Conservation (phyloP, 2,329 filamentous ascomycete genomes). For the Immersiporthe knoxdaviesiana region DNA sequence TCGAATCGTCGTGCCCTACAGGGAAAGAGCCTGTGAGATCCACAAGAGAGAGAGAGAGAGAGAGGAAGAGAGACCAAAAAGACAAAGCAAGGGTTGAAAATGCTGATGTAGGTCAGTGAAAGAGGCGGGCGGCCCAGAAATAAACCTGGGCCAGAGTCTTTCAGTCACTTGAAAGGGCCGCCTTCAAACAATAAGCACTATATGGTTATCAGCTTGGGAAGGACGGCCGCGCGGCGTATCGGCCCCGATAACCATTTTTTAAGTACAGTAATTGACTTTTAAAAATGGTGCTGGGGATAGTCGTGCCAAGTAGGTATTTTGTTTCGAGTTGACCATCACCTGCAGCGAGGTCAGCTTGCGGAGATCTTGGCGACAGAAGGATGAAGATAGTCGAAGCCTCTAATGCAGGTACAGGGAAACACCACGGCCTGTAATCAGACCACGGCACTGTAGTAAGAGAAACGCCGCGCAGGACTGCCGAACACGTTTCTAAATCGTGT, state of each 20-base stretch:
- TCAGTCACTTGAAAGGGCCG: background rate
- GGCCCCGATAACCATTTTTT: background rate
- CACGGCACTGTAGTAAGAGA: background rate
- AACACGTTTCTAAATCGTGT: background rate
- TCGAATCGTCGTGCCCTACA: background rate
- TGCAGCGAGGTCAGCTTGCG: background rate
- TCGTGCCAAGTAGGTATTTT: background rate
- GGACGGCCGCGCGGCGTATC: background rate
- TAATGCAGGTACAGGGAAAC: background rate
- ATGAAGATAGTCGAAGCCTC: background rate
- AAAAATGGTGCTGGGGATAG: background rate
- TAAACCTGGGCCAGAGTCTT: background rate
- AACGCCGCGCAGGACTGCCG: background rate
- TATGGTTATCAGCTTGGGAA: background rate
- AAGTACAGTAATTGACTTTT: background rate
- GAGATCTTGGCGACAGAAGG: background rate
- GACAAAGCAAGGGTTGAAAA: background rate
- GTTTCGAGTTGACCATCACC: background rate
- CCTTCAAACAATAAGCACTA: conserved; percentile 5
- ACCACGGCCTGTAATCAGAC: background rate
- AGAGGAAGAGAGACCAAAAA: too few relatives aligned
- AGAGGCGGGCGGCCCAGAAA: background rate
- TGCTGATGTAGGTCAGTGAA: background rate
- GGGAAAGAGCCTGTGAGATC: too few relatives aligned
- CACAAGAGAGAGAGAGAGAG: too few relatives aligned